Base-by-base conservation (phyloP, 139 green algal species). In the Desmodesmus armatus region DNA sequence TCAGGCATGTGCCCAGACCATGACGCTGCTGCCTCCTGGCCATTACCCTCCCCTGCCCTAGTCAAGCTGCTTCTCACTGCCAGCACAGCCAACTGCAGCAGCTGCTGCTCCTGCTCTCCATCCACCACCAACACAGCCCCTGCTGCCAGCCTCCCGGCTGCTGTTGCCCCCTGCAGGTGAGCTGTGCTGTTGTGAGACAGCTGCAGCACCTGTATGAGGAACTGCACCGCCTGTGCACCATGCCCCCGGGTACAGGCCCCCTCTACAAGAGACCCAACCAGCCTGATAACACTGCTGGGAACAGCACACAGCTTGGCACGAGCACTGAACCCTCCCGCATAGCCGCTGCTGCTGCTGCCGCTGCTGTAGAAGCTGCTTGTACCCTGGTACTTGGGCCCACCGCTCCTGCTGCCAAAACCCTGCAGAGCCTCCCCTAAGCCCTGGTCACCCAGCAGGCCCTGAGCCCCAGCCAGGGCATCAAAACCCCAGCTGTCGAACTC, bases 371-470 rank as follows among this genome's bases (percentile, higher is more conserved):
- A 58, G 53, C 37, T 82, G 33, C 2, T 5, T 80, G 73, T 80
- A 80, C 31, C 49, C 31, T 44, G 73, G 73, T n/a, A 47, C 49
- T 65, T 31, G 27, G 19, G 41, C 3, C 44, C 21, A 37, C 35
- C 25, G 35, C 67, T 75, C 35, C 35, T 49, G 35, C 15, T 49
- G 67, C 25, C 49, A 37, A n/a, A 13, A 7, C 47, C 47, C 47
- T 21, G 47, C 47, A 55, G 47, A 21, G 47, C 47, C 47, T 21
- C 47, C 65, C 41, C n/a, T 33, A 44, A n/a, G n/a, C n/a, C n/a
- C n/a, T n/a, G n/a, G n/a, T 82, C 53, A 7, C 76, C 76, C 71
- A 82, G 72, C 76, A 82, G 7, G 29, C 72, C 76, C 53, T 72
- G 41, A 25, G 53, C 76, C 23, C 53, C 31, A 9, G 72, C 39